A percentile compares a stretch with the other conserved stretches of the same genome.
phyloP scores from a whole-genome alignment of 257 asterid genomes.

The Rhazya stricta region DNA sequence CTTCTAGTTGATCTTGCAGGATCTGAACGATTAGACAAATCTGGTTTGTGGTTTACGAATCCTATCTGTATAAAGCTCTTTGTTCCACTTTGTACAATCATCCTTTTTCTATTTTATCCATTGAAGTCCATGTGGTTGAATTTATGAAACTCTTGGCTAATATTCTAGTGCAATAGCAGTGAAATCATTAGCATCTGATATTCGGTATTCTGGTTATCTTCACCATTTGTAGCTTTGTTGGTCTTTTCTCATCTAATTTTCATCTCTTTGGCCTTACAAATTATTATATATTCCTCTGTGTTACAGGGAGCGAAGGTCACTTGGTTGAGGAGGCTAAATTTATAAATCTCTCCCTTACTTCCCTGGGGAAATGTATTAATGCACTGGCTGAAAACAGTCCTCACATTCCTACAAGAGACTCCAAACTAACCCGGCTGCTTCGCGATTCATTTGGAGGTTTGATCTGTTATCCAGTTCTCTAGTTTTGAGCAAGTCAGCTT shows the following conservation, averaged over 20 bases:
- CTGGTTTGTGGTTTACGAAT: constrained; percentile 47
- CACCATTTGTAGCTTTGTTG: not conserved
- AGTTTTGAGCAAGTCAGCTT: not conserved
- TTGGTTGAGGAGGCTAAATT: constrained; percentile 80
- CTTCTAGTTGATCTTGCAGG: constrained; percentile 95
- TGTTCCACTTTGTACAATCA: not conserved
- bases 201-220: not conserved
- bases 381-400: constrained; percentile 90
- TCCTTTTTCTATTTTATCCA: not conserved
- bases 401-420: constrained; percentile 88
- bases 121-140: not conserved
- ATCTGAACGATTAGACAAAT: constrained; percentile 79
- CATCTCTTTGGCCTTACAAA: not conserved
- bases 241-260: not conserved
- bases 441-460: constrained; percentile 95
- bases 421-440: constrained; percentile 83
- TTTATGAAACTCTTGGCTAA: not conserved
- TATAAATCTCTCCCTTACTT: constrained; percentile 81
- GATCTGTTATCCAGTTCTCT: constrained; percentile 10
- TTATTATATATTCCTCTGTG: constrained; percentile 13
- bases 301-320: constrained; percentile 87
- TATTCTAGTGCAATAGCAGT: not conserved
- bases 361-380: constrained; percentile 83
- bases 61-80: constrained; percentile 3
- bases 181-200: not conserved